Evolutionary conservation across 257 asterid genomes (phyloP), one percentile per base, ranked within the genome.

Genomic region (Scutellaria barbata): DNA sequence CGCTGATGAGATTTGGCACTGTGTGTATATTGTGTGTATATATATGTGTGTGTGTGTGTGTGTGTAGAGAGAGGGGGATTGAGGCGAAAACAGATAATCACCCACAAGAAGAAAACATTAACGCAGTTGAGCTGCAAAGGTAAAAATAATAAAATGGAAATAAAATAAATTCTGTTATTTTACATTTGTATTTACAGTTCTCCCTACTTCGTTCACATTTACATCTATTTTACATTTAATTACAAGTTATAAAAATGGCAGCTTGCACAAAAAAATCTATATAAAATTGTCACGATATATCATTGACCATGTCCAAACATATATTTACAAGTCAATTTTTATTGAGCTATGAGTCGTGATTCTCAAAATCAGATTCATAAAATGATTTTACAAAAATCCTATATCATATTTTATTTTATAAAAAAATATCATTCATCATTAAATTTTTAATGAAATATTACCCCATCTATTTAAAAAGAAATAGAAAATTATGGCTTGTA

Each of bases 1-100:
- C 79, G 83, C 64, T 80, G 87, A 80, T 83, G 85, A 78, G 83
- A 81, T 81, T 69, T 80, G 87, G 77, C 72, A 75, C 75, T 77
- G 78, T 68, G 79, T 69, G 76, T 66, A 42, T 41, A 52, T 62
- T 14, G 43, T 57, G 56, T 81, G 43, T 83, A 48, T 77, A 37
- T 76, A 30, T 74, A 68, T 63, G 69, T 77, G 69, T 68, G 68
- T 51, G 68, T 51, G 40, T 53, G n/a, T n/a, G n/a, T n/a, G n/a
- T n/a, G n/a, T n/a, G n/a, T n/a, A n/a, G n/a, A n/a, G n/a, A n/a
- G n/a, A n/a, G n/a, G n/a, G n/a, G n/a, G n/a, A 56, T 22, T 51
- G 79, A 39, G 74, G 72, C 11, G 56, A 16, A 50, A 59, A 76
- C 39, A 53, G 54, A 61, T 13, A 67, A 9, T 52, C 74, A 56